These are phyloP conservation scores for Fusarium sp. DNA, from an alignment of 2,329 filamentous ascomycete species.

Conservation along the genomic window DNA sequence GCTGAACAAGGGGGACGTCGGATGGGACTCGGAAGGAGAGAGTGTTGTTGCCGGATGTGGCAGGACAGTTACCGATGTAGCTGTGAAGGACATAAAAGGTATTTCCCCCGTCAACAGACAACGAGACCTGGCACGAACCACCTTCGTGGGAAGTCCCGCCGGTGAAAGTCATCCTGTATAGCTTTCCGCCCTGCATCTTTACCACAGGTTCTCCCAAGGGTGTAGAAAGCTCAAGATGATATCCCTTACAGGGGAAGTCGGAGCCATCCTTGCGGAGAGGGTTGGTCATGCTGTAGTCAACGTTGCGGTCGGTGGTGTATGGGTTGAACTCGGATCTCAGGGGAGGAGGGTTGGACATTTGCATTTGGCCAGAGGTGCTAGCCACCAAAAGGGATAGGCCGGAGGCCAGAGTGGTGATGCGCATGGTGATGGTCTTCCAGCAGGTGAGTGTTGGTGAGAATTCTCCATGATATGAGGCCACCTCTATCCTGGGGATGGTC, in stretches of 20 bases:
- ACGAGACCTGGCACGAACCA: conserved; percentile 68
- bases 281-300: conserved; percentile 74
- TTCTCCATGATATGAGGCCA: not conserved
- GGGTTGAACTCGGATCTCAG: conserved; percentile 61
- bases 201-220: conserved; percentile 54
- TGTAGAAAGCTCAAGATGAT: conserved; percentile 47
- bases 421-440: not conserved
- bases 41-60: conserved; percentile 6
- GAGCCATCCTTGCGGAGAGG: conserved; percentile 67
- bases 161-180: conserved; percentile 61
- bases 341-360: conserved; percentile 58
- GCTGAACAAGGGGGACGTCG: conserved; percentile 56
- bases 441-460: not conserved
- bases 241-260: conserved; percentile 78
- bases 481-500: not conserved
- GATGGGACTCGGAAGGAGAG: conserved; percentile 61
- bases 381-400: not conserved
- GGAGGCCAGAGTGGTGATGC: not conserved
- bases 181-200: conserved; percentile 60
- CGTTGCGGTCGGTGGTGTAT: conserved; percentile 52
- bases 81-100: conserved; percentile 62
- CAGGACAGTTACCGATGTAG: conserved; percentile 50
- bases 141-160: conserved; percentile 63
- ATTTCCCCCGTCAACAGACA: conserved; percentile 67
- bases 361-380: conserved; percentile 54